Percentiles rank a stretch among this genome's conserved stretches.
Evolutionary conservation across 2,329 filamentous ascomycete species (phyloP).

Genomic region (Gaeumannomyces tritici): DNA sequence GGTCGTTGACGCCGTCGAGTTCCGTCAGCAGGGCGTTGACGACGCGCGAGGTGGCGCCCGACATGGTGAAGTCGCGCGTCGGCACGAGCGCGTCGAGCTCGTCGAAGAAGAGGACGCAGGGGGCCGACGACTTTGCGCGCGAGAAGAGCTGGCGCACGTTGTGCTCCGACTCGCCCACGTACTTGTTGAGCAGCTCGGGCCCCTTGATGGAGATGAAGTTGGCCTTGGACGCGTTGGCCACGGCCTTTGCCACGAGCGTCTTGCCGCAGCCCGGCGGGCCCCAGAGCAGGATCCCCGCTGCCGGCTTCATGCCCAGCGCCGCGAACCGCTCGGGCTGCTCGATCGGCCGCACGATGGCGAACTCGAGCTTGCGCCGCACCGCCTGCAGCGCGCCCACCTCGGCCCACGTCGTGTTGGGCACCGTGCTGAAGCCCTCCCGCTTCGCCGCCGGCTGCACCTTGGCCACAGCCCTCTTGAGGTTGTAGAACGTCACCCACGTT

Average conservation of each 20-base stretch:
- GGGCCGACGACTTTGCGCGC: constrained; percentile 74
- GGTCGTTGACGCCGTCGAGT: constrained; percentile 73
- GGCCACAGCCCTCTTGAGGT: constrained; percentile 68
- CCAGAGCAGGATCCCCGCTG: constrained; percentile 88
- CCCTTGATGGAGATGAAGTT: constrained; percentile 99
- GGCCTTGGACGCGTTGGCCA: constrained; percentile 88
- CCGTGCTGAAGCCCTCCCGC: constrained; percentile 88
- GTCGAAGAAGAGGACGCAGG: constrained; percentile 96
- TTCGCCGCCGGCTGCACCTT: constrained; percentile 73
- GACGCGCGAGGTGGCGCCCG: constrained; percentile 63
- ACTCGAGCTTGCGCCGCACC: constrained; percentile 73
- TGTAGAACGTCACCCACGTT: constrained; percentile 28
- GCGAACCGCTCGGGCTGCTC: constrained; percentile 69
- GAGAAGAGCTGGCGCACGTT: constrained; percentile 87
- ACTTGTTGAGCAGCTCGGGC: constrained; percentile 93
- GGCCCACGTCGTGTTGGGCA: constrained; percentile 86
- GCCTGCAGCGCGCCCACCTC: constrained; percentile 77
- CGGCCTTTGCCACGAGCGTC: constrained; percentile 89
- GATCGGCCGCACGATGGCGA: constrained; percentile 86
- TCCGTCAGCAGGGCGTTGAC: constrained; percentile 95
- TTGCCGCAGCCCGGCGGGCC: constrained; percentile 96
- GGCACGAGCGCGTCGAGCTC: constrained; percentile 86
- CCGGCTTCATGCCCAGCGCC: constrained; percentile 66
- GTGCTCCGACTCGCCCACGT: constrained; percentile 91
- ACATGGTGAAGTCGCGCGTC: constrained; percentile 55